Conservation (phyloP, 805 yeast species). For the Dipodascus geniculatus region DNA sequence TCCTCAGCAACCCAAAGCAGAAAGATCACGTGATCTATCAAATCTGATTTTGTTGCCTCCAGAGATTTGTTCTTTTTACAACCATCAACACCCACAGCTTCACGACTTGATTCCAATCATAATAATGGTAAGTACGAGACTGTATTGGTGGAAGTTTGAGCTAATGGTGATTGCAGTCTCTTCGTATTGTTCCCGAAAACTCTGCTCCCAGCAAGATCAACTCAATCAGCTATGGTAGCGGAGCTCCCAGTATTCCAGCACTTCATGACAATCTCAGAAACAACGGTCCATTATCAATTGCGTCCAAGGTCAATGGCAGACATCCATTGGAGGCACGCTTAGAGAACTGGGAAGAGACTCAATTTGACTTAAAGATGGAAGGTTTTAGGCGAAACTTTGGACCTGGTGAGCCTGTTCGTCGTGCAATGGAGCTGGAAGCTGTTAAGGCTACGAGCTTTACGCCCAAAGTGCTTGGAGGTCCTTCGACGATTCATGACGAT, state of each 20-base stretch:
- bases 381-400: slow-evolving; percentile 78
- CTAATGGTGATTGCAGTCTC: no score
- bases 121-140: no score
- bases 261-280: slow-evolving; percentile 44
- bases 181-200: slow-evolving; percentile 5
- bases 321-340: slow-evolving; percentile 82
- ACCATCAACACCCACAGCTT: no score
- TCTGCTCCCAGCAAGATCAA: slow-evolving; percentile 3
- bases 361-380: slow-evolving; percentile 58
- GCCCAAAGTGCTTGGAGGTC: slow-evolving; percentile 50
- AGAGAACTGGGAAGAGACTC: slow-evolving; percentile 68
- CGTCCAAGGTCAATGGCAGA: slow-evolving; percentile 28
- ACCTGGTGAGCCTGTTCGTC: slow-evolving; percentile 83
- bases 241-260: slow-evolving; percentile 48
- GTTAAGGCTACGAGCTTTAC: slow-evolving; percentile 58
- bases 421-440: slow-evolving; percentile 78
- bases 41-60: not conserved
- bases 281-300: slow-evolving; percentile 42
- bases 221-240: slow-evolving; percentile 27
- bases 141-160: no score
- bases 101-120: no score
- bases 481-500: slow-evolving; percentile 55
- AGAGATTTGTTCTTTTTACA: no score
- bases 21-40: not conserved
- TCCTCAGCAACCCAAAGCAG: no score